phyloP scores from a whole-genome alignment of 108 stramenopile species.

The Thalassiosira profunda region DNA sequence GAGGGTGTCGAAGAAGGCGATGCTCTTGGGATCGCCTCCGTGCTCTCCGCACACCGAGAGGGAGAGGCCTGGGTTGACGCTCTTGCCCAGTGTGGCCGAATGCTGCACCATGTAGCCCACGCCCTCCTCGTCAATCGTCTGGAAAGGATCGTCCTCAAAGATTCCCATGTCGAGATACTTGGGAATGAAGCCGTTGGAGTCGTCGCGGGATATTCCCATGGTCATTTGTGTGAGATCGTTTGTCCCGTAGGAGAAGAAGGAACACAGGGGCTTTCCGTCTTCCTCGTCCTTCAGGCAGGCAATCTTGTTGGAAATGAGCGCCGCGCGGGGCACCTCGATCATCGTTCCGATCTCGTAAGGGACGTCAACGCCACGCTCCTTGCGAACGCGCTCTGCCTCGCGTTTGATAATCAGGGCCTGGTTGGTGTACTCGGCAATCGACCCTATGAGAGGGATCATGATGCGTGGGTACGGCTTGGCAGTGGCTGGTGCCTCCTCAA shows the following conservation, averaged over 20 bases:
- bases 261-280: slow-evolving; percentile 64
- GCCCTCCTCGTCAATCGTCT: slow-evolving; percentile 84
- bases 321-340: slow-evolving; percentile 92
- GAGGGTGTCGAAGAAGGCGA: slow-evolving; percentile 74
- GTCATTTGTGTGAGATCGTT: slow-evolving; percentile 94
- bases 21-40: slow-evolving; percentile 84
- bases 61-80: slow-evolving; percentile 58
- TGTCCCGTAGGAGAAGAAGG: slow-evolving; percentile 89
- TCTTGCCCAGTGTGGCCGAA: slow-evolving; percentile 59
- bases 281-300: slow-evolving; percentile 64
- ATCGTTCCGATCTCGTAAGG: slow-evolving; percentile 88
- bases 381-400: slow-evolving; percentile 56
- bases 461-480: slow-evolving; percentile 67
- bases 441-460: slow-evolving; percentile 75
- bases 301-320: slow-evolving; percentile 73
- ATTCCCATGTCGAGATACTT: slow-evolving; percentile 83
- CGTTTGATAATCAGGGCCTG: slow-evolving; percentile 64
- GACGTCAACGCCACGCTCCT: slow-evolving; percentile 55
- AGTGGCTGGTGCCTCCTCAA: slow-evolving; percentile 45
- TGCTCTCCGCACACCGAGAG: slow-evolving; percentile 91
- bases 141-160: slow-evolving; percentile 85
- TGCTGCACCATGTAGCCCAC: slow-evolving; percentile 77
- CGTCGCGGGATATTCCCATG: slow-evolving; percentile 90
- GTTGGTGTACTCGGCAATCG: slow-evolving; percentile 59
- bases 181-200: slow-evolving; percentile 83